Conservation (phyloP, 73 alveolate species). For the Paramecium sonneborni region DNA sequence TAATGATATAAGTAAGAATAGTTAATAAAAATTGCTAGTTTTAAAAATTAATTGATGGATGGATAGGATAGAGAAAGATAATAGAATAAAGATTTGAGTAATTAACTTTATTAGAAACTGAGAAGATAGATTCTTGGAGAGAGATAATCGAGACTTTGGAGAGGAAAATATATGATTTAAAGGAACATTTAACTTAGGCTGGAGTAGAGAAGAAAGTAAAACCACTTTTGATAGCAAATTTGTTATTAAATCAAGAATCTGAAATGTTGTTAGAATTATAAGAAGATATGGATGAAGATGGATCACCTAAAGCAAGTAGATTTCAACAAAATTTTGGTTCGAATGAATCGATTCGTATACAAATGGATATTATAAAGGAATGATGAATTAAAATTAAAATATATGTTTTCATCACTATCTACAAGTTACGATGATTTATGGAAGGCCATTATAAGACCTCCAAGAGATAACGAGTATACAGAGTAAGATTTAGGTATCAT, state of each 20-base stretch:
- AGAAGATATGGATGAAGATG: conserved; percentile 37
- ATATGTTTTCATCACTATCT: conserved; percentile 55
- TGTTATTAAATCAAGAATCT: not conserved
- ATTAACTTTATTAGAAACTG: conserved; percentile 15
- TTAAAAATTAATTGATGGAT: conserved; percentile 12
- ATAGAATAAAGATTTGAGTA: conserved; percentile 43
- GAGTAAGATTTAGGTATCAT: conserved; percentile 83
- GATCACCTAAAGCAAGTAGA: not conserved
- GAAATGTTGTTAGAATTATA: conserved; percentile 32
- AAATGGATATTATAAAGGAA: conserved; percentile 4
- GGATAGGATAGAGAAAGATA: not conserved
- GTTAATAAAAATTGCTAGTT: not conserved
- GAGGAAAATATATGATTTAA: not conserved
- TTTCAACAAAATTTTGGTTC: not conserved
- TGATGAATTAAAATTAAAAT: not conserved
- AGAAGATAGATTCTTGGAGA: conserved; percentile 34
- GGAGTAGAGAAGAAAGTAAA: conserved; percentile 42
- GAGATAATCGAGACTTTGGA: conserved; percentile 36
- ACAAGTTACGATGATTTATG: conserved; percentile 92
- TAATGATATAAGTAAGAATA: not conserved
- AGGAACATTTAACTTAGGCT: conserved; percentile 3
- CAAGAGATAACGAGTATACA: conserved; percentile 88
- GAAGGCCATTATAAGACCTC: conserved; percentile 99
- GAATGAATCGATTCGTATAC: not conserved
- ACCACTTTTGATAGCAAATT: conserved; percentile 38